Conservation (phyloP, 345 rosid species). For the Lepidium aucheri region DNA sequence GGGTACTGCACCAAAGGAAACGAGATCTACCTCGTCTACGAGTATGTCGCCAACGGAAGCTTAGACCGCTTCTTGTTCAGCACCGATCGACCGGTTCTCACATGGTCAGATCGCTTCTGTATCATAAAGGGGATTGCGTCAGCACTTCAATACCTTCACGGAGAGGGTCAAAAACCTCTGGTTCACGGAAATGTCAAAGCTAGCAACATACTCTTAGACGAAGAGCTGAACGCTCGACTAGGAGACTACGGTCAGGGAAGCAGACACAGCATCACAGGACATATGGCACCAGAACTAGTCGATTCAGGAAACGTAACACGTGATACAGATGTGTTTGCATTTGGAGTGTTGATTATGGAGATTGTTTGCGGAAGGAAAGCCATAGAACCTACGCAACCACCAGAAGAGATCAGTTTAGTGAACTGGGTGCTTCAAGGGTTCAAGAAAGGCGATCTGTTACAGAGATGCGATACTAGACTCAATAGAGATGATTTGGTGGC, state of each 20-base stretch:
- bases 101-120: slow-evolving; percentile 36
- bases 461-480: slow-evolving; percentile 23
- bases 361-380: slow-evolving; percentile 41
- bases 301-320: slow-evolving; percentile 27
- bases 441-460: slow-evolving; percentile 20
- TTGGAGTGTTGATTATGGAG: slow-evolving; percentile 41
- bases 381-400: slow-evolving; percentile 17
- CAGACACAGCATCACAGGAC: slow-evolving; percentile 28
- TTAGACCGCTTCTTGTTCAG: slow-evolving; percentile 35
- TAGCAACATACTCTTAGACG: slow-evolving; percentile 41
- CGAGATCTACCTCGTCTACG: slow-evolving; percentile 37
- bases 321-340: slow-evolving; percentile 35
- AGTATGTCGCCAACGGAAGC: slow-evolving; percentile 44
- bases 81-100: slow-evolving; percentile 27
- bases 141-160: slow-evolving; percentile 41
- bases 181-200: slow-evolving; percentile 43
- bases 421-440: slow-evolving; percentile 32
- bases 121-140: slow-evolving; percentile 41
- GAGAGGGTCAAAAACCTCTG: slow-evolving; percentile 35
- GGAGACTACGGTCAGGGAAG: slow-evolving; percentile 48
- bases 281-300: slow-evolving; percentile 39
- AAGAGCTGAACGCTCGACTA: slow-evolving; percentile 31
- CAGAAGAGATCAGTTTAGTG: slow-evolving; percentile 26
- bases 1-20: slow-evolving; percentile 40
- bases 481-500: slow-evolving; percentile 14